Evolutionary conservation across 371 early-diverging fungal genomes (phyloP), one percentile per base, ranked within the genome.

Genomic region (Syncephalastrum monosporum): DNA sequence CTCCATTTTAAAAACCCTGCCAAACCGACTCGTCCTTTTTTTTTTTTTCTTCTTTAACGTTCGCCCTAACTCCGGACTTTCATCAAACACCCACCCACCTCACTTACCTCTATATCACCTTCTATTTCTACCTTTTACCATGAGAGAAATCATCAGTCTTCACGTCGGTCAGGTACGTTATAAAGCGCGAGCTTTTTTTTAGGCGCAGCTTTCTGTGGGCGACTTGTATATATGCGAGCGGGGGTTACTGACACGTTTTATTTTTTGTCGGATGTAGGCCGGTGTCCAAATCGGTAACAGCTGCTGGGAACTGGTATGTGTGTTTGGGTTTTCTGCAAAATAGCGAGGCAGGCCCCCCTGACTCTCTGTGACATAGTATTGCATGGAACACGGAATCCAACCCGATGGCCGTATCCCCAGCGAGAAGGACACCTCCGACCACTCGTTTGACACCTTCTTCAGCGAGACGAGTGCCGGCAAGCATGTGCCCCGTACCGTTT

Each of bases 211-310:
- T 23, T 24, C 25, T 43, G 13, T 24, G 14, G 38, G 38, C 38
- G 7, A 4, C 8, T 33, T 33, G 0, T 33, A 0, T 10, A 33
- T 33, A 33, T 33, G 38, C 38, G 8, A 33, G 38, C 38, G 38
- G 38, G 38, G 38, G 38, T 43, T 43, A 44, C 42, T 29, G 16
- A 21, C 33, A 19, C 12, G 10, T 41, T 8, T 49, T 14, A 15
- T 21, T 59, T 71, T 92, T 48, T 17, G 6, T 42, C 6, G 25
- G 47, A 92, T 92, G 72, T 85, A 94, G 82, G 95, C 98, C 70
- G 99, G 99, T 90, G 91, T 99, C 65, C 99, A 99, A 84, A 97
- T 99, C 74, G 99, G 99, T 86, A 97, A 97, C 87, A 91, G 97
- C 79, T 97, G 97, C 83, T 97, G 99, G 98, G 97, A 98, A 81